A percentile compares a stretch with the other conserved stretches of the same genome.
These are phyloP conservation scores for Russula brevipes DNA, from an alignment of 768 basidiomycete genomes.

Conservation along the genomic window DNA sequence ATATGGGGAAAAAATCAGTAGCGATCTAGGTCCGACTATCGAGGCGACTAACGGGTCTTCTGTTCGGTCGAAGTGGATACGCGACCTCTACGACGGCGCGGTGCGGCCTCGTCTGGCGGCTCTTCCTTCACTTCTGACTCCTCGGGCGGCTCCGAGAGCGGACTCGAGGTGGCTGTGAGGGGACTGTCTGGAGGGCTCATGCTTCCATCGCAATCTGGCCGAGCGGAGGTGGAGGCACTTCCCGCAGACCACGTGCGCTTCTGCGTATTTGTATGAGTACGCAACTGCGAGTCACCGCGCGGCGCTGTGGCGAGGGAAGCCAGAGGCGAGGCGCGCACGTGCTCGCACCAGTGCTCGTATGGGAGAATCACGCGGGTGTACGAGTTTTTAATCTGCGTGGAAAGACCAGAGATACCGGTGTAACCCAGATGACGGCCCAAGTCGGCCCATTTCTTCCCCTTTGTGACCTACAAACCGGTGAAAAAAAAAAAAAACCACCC, in stretches of 20 bases:
- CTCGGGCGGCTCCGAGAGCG: conserved; percentile 74
- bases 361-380: conserved; percentile 90
- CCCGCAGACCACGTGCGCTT: conserved; percentile 32
- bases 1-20: conserved; percentile 1
- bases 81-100: conserved; percentile 48
- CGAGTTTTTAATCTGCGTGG: conserved; percentile 83
- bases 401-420: conserved; percentile 73
- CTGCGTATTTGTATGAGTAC: conserved; percentile 53
- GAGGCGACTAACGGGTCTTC: conserved; percentile 27
- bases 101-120: conserved; percentile 41
- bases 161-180: conserved; percentile 70
- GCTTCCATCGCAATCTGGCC: conserved; percentile 12
- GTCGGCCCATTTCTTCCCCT: conserved; percentile 82
- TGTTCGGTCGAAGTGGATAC: conserved; percentile 52
- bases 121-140: conserved; percentile 60
- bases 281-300: conserved; percentile 37
- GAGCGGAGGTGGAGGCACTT: conserved; percentile 33
- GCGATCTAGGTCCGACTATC: background rate
- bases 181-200: conserved; percentile 66
- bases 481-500: background rate
- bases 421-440: conserved; percentile 81
- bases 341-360: conserved; percentile 87
- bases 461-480: conserved; percentile 58
- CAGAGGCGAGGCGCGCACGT: conserved; percentile 61
- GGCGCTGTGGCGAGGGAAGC: conserved; percentile 29